Evolutionary conservation across 2,329 filamentous ascomycete species (phyloP).

Genomic region (Ophiognomonia clavigignenti-juglandacearum): DNA sequence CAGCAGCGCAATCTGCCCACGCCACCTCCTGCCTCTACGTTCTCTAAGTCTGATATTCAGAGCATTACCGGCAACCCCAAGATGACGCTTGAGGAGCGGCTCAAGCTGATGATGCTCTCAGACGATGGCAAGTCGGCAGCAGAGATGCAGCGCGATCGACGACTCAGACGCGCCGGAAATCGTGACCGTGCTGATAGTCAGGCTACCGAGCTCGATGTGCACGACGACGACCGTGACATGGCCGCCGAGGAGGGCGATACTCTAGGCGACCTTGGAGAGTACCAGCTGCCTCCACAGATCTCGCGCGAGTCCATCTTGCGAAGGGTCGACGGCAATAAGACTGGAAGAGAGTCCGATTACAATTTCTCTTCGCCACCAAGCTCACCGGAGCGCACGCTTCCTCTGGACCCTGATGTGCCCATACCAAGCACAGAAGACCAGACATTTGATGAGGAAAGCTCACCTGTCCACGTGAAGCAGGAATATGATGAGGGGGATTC

Average conservation of each 20-base stretch:
- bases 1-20: conserved; percentile 66
- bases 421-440: conserved; percentile 81
- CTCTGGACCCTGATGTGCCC: conserved; percentile 81
- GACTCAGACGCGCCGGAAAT: conserved; percentile 58
- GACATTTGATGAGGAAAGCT: conserved; percentile 52
- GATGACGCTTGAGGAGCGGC: conserved; percentile 80
- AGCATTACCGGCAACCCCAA: conserved; percentile 63
- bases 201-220: conserved; percentile 36
- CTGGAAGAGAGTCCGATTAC: conserved; percentile 57
- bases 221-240: conserved; percentile 33
- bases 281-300: conserved; percentile 70
- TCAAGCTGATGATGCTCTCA: conserved; percentile 85
- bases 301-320: conserved; percentile 91
- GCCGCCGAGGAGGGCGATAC: conserved; percentile 53
- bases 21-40: conserved; percentile 61
- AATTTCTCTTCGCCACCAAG: conserved; percentile 59
- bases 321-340: conserved; percentile 68
- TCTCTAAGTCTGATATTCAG: conserved; percentile 71
- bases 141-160: conserved; percentile 63
- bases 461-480: conserved; percentile 45
- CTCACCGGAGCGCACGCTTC: conserved; percentile 52
- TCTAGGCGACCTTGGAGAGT: conserved; percentile 58
- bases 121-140: conserved; percentile 59
- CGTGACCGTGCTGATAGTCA: conserved; percentile 36
- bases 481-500: conserved; percentile 59